These are phyloP conservation scores for Dispira simplex DNA, from an alignment of 192 early-diverging fungal species.

Conservation along the genomic window DNA sequence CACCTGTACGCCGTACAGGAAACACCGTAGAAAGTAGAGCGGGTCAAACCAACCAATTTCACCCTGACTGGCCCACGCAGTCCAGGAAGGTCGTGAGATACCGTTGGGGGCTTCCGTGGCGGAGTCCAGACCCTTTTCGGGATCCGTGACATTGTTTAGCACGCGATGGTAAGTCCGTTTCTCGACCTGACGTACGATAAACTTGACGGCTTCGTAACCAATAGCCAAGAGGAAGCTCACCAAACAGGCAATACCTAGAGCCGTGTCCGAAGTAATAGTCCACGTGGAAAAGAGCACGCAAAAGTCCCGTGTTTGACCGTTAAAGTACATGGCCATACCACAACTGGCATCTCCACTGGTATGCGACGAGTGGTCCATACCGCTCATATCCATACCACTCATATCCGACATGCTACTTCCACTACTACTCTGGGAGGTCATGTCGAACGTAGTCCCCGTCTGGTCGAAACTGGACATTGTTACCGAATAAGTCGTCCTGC, in stretches of 20 bases:
- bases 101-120: not conserved
- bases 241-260: conserved; percentile 7
- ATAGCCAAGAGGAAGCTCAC: not conserved
- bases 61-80: not conserved
- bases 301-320: conserved; percentile 5
- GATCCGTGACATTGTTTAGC: not conserved
- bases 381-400: not conserved
- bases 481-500: not conserved
- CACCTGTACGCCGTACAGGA: conserved; percentile 11
- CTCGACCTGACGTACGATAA: not conserved
- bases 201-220: conserved; percentile 4
- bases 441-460: not conserved
- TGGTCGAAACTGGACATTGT: conserved; percentile 6
- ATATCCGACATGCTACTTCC: not conserved
- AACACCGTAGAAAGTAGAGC: conserved; percentile 5
- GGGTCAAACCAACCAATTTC: conserved; percentile 5
- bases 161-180: not conserved
- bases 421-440: not conserved
- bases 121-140: not conserved
- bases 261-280: conserved; percentile 3
- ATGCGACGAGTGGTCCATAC: not conserved
- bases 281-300: conserved; percentile 9
- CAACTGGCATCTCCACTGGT: not conserved
- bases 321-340: conserved; percentile 10
- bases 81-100: not conserved